These are phyloP conservation scores for Suillus hirtellus DNA, from an alignment of 768 basidiomycete genomes.

Conservation along the genomic window DNA sequence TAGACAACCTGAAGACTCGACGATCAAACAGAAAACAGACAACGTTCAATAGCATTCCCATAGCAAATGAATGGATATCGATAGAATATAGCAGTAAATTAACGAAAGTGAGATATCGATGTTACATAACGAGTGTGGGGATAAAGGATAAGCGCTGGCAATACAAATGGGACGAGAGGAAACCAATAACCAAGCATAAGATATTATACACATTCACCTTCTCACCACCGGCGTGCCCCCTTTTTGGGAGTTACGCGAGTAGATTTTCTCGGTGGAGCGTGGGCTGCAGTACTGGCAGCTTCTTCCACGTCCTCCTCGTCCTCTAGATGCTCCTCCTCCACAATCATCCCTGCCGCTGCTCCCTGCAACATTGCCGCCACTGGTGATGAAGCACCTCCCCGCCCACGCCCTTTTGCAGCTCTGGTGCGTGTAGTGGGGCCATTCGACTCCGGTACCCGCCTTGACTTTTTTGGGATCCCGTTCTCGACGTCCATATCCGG, in stretches of 20 bases:
- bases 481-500: constrained; percentile 16
- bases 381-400: constrained; percentile 17
- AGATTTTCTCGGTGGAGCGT: not conserved
- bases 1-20: not conserved
- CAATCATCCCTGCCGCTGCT: constrained; percentile 25
- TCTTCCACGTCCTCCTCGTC: constrained; percentile 20
- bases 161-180: not conserved
- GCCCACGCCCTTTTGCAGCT: constrained; percentile 22
- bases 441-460: constrained; percentile 18
- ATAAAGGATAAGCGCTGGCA: not conserved
- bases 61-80: constrained; percentile 3
- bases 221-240: not conserved
- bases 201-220: not conserved
- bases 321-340: constrained; percentile 29
- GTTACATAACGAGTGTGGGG: not conserved
- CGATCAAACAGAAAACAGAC: not conserved
- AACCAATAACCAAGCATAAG: constrained; percentile 2
- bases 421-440: constrained; percentile 12
- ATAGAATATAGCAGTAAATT: constrained; percentile 4
- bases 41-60: not conserved
- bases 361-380: constrained; percentile 24
- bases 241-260: not conserved
- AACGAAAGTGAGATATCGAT: not conserved
- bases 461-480: constrained; percentile 27
- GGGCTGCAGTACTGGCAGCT: not conserved